Evolutionary conservation across 2,329 filamentous ascomycete species (phyloP), one percentile per base, ranked within the genome.

Genomic region (Fusarium sp.): DNA sequence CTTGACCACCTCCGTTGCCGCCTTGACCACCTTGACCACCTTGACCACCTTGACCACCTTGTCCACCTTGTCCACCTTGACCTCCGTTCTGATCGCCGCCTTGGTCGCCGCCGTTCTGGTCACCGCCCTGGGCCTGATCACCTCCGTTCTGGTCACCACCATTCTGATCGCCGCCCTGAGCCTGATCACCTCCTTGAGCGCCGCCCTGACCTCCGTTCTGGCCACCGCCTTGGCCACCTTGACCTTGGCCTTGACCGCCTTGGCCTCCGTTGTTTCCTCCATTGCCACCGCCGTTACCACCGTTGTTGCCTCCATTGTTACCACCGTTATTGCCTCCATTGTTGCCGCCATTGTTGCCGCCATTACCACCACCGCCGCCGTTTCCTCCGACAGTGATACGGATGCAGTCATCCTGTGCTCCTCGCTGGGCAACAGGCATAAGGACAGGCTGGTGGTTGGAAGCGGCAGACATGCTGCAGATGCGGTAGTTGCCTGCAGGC

Each of bases 341-440:
- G 39, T 59, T 60, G 12, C 65, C 66, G 8, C 58, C 55, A 33
- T 59, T 68, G 31, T 65, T 68, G 44, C 70, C 68, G n/a, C n/a
- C n/a, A 13, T 59, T 57, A 7, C 62, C 57, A 16, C 63, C 63
- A 42, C 72, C 66, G 18, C 66, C 72, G 3, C 71, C 72, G 41
- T 75, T 71, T 6, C 66, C 73, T n/a, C 73, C 77, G n/a, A 89
- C 87, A 43, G 83, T 86, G 74, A 90, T 88, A 73, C 87, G 87
- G 50, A 84, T 80, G 76, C 89, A 91, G 75, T 91, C 89, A 72
- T 91, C 89, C 76, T 91, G 88, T 44, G 86, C 83, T 78, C 89
- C 89, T 77, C 89, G 86, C 80, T 91, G 89, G 57, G 89, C 89
- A 54, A 91, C 85, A 52, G 88, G 88, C 88, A 90, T 90, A 56